These are phyloP conservation scores for Aspergillus homomorphus DNA, from an alignment of 495 filamentous ascomycete species.

Conservation along the genomic window DNA sequence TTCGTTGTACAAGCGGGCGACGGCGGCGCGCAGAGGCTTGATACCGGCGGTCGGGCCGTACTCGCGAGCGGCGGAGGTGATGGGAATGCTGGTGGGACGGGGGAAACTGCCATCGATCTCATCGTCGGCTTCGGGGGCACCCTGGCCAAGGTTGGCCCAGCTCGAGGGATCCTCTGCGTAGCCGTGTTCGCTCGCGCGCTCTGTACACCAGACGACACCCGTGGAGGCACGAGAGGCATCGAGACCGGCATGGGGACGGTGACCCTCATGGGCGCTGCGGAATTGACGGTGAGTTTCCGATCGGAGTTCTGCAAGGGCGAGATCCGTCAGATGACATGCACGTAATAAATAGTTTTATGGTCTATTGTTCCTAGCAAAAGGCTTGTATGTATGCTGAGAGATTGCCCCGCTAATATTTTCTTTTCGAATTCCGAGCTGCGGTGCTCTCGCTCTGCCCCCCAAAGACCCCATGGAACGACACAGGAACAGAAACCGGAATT, in stretches of 20 bases:
- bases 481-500: constrained; percentile 11
- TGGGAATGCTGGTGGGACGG: constrained; percentile 76
- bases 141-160: constrained; percentile 95
- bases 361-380: neutral
- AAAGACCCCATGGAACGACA: neutral
- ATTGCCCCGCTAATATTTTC: neutral
- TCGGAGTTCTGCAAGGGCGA: constrained; percentile 51
- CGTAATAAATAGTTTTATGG: constrained; percentile 7
- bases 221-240: constrained; percentile 80
- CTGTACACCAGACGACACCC: constrained; percentile 84
- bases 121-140: constrained; percentile 91
- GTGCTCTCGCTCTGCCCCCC: neutral
- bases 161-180: constrained; percentile 74
- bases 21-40: constrained; percentile 81
- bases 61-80: constrained; percentile 73
- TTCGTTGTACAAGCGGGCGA: constrained; percentile 90
- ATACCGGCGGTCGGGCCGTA: constrained; percentile 95
- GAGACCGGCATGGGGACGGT: constrained; percentile 84
- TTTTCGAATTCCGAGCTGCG: neutral
- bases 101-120: constrained; percentile 87
- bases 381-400: too few species aligned
- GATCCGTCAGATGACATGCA: neutral
- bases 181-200: constrained; percentile 74
- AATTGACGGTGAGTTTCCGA: constrained; percentile 85
- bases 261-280: constrained; percentile 80